Base-by-base conservation (phyloP, 352 stramenopile genomes). In the Globisporangium orthogonon region DNA sequence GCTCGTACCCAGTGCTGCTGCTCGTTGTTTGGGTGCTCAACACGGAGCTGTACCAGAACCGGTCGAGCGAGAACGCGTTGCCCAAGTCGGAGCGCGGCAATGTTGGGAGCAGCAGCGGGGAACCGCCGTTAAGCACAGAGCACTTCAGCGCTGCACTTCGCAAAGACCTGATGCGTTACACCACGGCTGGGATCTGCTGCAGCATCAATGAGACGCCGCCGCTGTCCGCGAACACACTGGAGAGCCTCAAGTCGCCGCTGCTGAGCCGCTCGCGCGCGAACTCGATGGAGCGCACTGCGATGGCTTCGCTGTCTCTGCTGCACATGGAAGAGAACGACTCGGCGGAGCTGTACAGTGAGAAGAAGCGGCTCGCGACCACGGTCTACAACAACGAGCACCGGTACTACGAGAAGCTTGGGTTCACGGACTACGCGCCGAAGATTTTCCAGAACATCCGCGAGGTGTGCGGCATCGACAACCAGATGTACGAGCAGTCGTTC, bases 101-200 rank as follows among this genome's bases (percentile, higher is more conserved):
- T n/a, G 66, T 70, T 14, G 60, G 65, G 10, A 54, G 61, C 44
- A 65, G 53, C 18, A 82, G 61, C 7, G 37, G 47, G 14, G 55
- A 61, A 23, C 46, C 39, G 9, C 13, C 51, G 28, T 37, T n/a
- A 4, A 63, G 58, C 28, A 91, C 84, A 6, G 84, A 94, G 43
- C 84, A 94, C 50, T 94, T 94, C 33, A 90, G 82, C 52, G 77
- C 72, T 0, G 79, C 80, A 7, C 56, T 94, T 4, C 74, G 84
- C 1, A 94, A 94, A 62, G 84, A 94, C 31, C 66, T 94, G 49
- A 92, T 92, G 82, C 77, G 80, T 2, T 94, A 92, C 66, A 94
- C 84, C 33, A 91, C 84, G 2, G 82, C 83, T 17, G 84, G 84
- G 14, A 94, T 94, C 56, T 79, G 82, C 5, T 86, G 78, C 55